Base-by-base conservation (phyloP, 2,329 filamentous ascomycete species). In the Aspergillus ustus region DNA sequence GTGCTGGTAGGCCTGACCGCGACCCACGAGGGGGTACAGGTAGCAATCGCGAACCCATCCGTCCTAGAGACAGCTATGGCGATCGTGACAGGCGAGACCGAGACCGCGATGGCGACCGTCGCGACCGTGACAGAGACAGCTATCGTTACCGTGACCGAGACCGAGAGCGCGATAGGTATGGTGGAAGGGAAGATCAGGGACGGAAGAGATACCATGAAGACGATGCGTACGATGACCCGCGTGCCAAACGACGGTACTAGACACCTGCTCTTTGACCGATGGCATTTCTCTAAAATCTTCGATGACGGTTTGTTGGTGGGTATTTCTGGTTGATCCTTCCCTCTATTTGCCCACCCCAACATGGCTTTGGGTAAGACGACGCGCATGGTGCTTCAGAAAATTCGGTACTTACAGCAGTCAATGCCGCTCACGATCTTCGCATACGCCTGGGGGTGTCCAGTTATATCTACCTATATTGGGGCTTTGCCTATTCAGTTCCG, bases 21-120 rank as follows among this genome's bases (percentile, higher is more conserved):
- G 83, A 86, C 69, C 78, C 73, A 68, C 78, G 84, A 62, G 83
- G 85, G 61, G 80, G 81, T 48, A 89, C 87, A 60, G 91, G 91
- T 67, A 91, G 91, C 80, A 95, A 96, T 79, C 90, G 90, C 78
- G 92, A 96, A 76, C 92, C 91, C 64, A 87, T 95, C 74, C 89
- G 90, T 72, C 87, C 87, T 57, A 80, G 88, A 71, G 87, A 89
- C 75, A 83, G 83, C 69, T 85, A 86, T 77, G 83, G 74, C 46
- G 73, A 81, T 61, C 78, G 79, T 59, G 77, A 79, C 59, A 70
- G 81, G 59, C 69, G 79, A 43, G 78, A 78, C 61, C 71, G 77
- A 53, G 76, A 80, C 52, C 73, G 79, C 58, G 78, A 81, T 55
- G 71, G 87, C 34, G 69, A 70, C 85, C 80, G 87, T 71, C 66